Percentiles rank a stretch among this genome's conserved stretches.
phyloP scores from a whole-genome alignment of 2,329 filamentous ascomycete species.

The Penicillium sp. region DNA sequence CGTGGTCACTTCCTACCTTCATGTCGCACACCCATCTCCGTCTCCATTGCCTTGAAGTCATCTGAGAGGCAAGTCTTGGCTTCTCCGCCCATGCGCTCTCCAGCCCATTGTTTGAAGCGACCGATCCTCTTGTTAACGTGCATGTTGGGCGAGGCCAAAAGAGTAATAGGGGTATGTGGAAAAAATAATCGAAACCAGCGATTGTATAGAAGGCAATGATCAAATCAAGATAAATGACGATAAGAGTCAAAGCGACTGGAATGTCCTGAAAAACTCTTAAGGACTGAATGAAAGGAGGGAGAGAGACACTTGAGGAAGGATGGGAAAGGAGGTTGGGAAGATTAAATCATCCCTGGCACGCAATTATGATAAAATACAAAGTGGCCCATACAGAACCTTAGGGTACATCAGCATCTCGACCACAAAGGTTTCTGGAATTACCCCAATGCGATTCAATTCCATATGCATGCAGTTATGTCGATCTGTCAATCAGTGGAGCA shows the following conservation, averaged over 20 bases:
- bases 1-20: slow-evolving; percentile 61
- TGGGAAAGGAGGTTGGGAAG: slow-evolving; percentile 19
- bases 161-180: slow-evolving; percentile 2
- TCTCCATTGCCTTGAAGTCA: slow-evolving; percentile 85
- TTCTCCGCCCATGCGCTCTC: slow-evolving; percentile 92
- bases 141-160: slow-evolving; percentile 41
- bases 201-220: slow-evolving; percentile 1
- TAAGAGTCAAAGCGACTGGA: neutral
- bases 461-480: slow-evolving; percentile 20
- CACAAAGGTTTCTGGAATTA: slow-evolving; percentile 18
- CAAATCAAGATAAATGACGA: neutral
- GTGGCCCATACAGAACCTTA: too few species aligned
- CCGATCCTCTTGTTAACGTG: slow-evolving; percentile 84
- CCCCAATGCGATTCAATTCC: slow-evolving; percentile 15
- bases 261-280: neutral
- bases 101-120: slow-evolving; percentile 96
- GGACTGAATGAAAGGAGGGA: neutral
- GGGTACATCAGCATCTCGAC: neutral
- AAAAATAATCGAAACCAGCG: slow-evolving; percentile 9
- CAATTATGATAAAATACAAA: slow-evolving; percentile 10
- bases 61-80: slow-evolving; percentile 83
- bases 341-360: slow-evolving; percentile 13
- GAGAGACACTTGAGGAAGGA: slow-evolving; percentile 1
- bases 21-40: slow-evolving; percentile 84
- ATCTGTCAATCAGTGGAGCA: slow-evolving; percentile 25